phyloP scores from a whole-genome alignment of 108 stramenopile genomes.

The Nitzschia putrida region DNA sequence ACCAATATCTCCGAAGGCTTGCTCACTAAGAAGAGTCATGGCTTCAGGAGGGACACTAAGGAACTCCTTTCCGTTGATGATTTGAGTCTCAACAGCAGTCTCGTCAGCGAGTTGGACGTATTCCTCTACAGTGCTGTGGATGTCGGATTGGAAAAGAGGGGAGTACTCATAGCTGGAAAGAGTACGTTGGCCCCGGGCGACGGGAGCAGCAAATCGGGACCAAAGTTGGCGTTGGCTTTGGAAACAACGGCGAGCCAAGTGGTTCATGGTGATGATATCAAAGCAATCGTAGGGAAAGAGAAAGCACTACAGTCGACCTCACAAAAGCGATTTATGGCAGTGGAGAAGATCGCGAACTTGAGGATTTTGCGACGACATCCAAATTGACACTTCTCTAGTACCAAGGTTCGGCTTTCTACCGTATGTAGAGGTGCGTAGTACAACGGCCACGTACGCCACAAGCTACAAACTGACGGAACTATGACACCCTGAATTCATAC shows the following conservation, averaged over 20 bases:
- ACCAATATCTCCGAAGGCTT: slow-evolving; percentile 89
- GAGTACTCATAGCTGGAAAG: slow-evolving; percentile 51
- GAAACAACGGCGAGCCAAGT: slow-evolving; percentile 15
- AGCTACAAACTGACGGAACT: too few relatives aligned
- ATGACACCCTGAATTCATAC: too few relatives aligned
- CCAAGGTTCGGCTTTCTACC: too few relatives aligned
- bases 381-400: too few relatives aligned
- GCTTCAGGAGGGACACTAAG: slow-evolving; percentile 52
- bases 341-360: slow-evolving; percentile 1
- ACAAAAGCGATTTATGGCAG: slow-evolving; percentile 4
- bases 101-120: slow-evolving; percentile 61
- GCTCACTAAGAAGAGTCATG: slow-evolving; percentile 61
- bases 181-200: not conserved
- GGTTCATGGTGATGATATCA: slow-evolving; percentile 9
- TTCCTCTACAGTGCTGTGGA: slow-evolving; percentile 37
- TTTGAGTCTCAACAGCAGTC: slow-evolving; percentile 53
- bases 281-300: not conserved
- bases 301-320: not conserved
- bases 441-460: too few relatives aligned
- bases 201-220: slow-evolving; percentile 7
- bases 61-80: slow-evolving; percentile 58
- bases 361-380: not conserved
- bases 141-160: slow-evolving; percentile 69
- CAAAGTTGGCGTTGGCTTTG: slow-evolving; percentile 9
- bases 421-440: too few relatives aligned